Conservation (phyloP, 1,284 basidiomycete genomes). For the Cryptococcus sp. region DNA sequence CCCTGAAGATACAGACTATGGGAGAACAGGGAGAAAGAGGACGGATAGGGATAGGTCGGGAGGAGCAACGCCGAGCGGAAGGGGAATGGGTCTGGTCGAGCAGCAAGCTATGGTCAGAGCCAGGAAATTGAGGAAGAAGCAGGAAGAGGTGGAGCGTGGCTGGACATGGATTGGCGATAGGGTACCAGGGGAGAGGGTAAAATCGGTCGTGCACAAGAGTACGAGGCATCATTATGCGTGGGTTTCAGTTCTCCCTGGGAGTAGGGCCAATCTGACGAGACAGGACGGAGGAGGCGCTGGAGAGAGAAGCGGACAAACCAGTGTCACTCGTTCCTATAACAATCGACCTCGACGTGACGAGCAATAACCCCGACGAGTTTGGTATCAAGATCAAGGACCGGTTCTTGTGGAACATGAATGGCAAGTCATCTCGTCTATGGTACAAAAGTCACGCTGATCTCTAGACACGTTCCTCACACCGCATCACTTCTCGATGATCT, state of each 20-base stretch:
- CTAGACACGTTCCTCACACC: conserved; percentile 65
- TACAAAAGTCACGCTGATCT: neutral
- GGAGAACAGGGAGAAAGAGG: conserved; percentile 14
- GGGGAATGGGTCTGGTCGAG: conserved; percentile 10
- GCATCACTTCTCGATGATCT: conserved; percentile 72
- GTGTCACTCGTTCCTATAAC: conserved; percentile 82
- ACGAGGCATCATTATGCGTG: conserved; percentile 67
- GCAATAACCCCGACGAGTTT: conserved; percentile 15
- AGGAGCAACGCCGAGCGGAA: conserved; percentile 1
- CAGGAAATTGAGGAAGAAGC: conserved; percentile 48
- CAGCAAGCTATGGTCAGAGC: conserved; percentile 20
- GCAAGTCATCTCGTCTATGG: conserved; percentile 33
- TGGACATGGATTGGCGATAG: conserved; percentile 84
- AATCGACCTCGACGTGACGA: conserved; percentile 86
- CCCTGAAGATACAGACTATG: conserved; percentile 39
- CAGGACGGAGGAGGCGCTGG: conserved; percentile 63
- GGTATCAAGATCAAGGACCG: conserved; percentile 81
- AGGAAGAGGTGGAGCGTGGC: conserved; percentile 51
- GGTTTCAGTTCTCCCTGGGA: conserved; percentile 23
- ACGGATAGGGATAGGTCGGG: conserved; percentile 9
- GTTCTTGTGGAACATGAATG: conserved; percentile 94
- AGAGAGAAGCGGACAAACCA: conserved; percentile 58
- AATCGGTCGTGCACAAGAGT: conserved; percentile 54
- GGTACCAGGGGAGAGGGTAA: conserved; percentile 73
- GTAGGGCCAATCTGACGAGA: conserved; percentile 4